Evolutionary conservation across 1,284 basidiomycete species (phyloP).

Genomic region (Austroboletus novae-zelandiae): DNA sequence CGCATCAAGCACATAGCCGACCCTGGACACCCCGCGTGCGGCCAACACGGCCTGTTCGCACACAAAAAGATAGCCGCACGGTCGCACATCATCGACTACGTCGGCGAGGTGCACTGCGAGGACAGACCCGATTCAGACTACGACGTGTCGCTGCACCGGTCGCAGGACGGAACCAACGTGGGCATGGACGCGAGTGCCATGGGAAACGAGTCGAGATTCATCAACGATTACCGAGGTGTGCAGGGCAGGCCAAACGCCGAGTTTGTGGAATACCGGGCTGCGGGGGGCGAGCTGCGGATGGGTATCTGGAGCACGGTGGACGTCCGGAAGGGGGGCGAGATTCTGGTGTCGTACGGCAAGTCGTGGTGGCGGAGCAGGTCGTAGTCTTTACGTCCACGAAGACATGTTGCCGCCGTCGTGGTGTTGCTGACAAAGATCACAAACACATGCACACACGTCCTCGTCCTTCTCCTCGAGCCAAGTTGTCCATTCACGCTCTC

Average conservation of each 20-base stretch:
- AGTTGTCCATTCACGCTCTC: background rate
- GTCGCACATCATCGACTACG: constrained; percentile 76
- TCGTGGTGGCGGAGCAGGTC: constrained; percentile 75
- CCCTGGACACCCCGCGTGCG: constrained; percentile 69
- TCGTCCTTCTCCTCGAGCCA: background rate
- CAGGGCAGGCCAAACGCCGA: constrained; percentile 66
- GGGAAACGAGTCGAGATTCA: constrained; percentile 86
- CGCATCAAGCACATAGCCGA: constrained; percentile 47
- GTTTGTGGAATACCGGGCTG: constrained; percentile 61
- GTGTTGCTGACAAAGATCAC: constrained; percentile 17
- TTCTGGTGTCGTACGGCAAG: constrained; percentile 91
- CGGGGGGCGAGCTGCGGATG: constrained; percentile 71
- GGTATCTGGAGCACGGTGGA: constrained; percentile 65
- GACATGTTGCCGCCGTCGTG: no score
- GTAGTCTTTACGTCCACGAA: no score
- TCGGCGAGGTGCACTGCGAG: constrained; percentile 82
- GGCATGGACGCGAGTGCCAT: constrained; percentile 71
- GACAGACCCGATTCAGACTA: constrained; percentile 75
- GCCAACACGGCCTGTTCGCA: constrained; percentile 84
- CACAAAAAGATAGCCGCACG: constrained; percentile 62
- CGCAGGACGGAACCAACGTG: constrained; percentile 50
- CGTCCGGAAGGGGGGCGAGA: constrained; percentile 80
- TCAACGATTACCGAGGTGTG: constrained; percentile 86
- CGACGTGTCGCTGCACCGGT: constrained; percentile 77
- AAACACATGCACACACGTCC: constrained; percentile 20